phyloP scores from a whole-genome alignment of 305 asterid species.

The Stenogyne calaminthoides region DNA sequence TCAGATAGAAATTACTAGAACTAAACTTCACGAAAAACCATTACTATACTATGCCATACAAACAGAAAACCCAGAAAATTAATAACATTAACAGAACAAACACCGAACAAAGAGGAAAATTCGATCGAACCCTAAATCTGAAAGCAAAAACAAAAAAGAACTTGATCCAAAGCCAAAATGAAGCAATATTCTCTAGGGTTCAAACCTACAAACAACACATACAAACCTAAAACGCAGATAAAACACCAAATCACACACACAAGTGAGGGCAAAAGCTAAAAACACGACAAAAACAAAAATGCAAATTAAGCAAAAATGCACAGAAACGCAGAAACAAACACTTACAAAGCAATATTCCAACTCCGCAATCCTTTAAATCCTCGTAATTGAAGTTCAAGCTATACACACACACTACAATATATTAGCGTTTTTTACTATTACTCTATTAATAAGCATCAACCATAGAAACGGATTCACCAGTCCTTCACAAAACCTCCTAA shows the following conservation, averaged over 20 bases:
- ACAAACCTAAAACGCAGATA: constrained; percentile 2
- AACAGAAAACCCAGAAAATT: neutral
- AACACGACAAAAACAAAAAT: constrained; percentile 3
- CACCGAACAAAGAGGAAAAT: constrained; percentile 14
- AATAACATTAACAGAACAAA: neutral
- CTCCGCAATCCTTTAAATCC: constrained; percentile 35
- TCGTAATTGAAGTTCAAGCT: constrained; percentile 32
- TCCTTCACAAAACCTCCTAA: constrained; percentile 21
- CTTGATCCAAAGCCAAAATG: constrained; percentile 43
- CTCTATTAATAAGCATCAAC: constrained; percentile 25
- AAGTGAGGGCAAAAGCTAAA: constrained; percentile 2
- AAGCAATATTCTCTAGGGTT: constrained; percentile 25
- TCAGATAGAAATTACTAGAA: constrained; percentile 1
- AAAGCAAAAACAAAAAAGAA: constrained; percentile 6
- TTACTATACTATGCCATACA: neutral
- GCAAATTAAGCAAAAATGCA: constrained; percentile 10
- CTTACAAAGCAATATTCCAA: constrained; percentile 39
- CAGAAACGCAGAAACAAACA: constrained; percentile 10
- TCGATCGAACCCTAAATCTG: constrained; percentile 47
- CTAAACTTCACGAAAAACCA: neutral
- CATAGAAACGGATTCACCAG: constrained; percentile 10
- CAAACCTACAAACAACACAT: constrained; percentile 18
- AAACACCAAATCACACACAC: constrained; percentile 24
- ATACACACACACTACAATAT: neutral
- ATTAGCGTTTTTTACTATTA: neutral